Evolutionary conservation across 2,329 filamentous ascomycete species (phyloP), one percentile per base, ranked within the genome.

Genomic region (Exserohilum rostratum): DNA sequence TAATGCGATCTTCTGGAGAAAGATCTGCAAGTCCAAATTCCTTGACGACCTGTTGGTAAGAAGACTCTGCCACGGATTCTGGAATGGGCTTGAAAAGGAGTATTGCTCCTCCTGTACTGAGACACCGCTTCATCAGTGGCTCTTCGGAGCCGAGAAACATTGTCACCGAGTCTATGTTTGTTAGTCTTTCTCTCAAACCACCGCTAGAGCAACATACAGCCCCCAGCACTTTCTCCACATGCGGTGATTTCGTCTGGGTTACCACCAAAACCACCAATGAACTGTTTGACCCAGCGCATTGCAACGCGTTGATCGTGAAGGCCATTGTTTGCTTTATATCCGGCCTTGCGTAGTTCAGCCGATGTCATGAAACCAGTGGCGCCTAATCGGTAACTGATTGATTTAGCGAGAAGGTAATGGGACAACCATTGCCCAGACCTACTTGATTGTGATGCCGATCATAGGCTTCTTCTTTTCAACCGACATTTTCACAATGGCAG

Each of bases 221-320:
- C 80, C 29, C 82, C 82, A 5, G 79, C 79, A 43, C 77, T 80
- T 59, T 82, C 77, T 13, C 81, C 81, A n/a, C 77, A 68, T 6
- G 76, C 61, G 0, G 76, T 78, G 9, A 78, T 66, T 40, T 74
- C 69, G 9, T 71, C 65, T 10, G 73, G 60, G 48, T 78, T 60
- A 10, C 76, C 76, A 2, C 76, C 76, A 48, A 78, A 78, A 0
- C 70, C 71, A 15, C 55, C 48, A 37, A 78, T 76, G 46, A 74
- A 65, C 12, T 68, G 64, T 29, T 66, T 65, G 6, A 77, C 59
- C 76, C 76, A 78, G 44, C 62, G 54, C 13, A 78, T 50, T 6
- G 76, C 76, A 4, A 65, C 63, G 4, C 68, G 63, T 47, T 77
- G 76, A 43, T 74, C 72, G 40, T 66, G 69, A 6, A 70, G 63